These are phyloP conservation scores for Talaromyces funiculosus DNA, from an alignment of 2,329 filamentous ascomycete genomes.

Conservation along the genomic window DNA sequence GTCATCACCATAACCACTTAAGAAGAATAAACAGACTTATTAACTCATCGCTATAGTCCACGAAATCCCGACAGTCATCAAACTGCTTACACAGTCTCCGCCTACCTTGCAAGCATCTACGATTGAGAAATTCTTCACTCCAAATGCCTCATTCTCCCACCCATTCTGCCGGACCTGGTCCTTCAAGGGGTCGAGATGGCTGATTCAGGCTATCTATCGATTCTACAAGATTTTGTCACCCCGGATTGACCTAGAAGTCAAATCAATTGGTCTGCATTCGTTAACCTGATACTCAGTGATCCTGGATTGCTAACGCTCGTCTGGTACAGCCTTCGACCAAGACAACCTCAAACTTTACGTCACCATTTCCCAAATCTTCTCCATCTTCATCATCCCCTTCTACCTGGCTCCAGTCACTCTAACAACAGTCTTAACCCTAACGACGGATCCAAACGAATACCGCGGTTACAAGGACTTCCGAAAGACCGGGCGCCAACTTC, in stretches of 20 bases:
- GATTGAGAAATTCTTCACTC: conserved; percentile 67
- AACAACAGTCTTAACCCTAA: conserved; percentile 62
- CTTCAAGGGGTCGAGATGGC: conserved; percentile 58
- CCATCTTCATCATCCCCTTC: conserved; percentile 71
- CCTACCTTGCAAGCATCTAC: conserved; percentile 60
- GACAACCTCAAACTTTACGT: conserved; percentile 64
- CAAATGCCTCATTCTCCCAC: conserved; percentile 67
- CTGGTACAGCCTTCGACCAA: conserved; percentile 60
- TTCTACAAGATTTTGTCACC: conserved; percentile 85
- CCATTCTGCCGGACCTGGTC: conserved; percentile 66
- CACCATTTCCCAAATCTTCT: conserved; percentile 67
- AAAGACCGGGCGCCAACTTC: conserved; percentile 15
- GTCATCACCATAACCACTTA: not conserved
- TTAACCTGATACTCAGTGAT: not conserved
- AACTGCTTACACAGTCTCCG: conserved; percentile 60
- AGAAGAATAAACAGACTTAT: not conserved
- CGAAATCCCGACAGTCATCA: conserved; percentile 64
- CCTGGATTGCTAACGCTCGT: not conserved
- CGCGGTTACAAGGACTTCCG: conserved; percentile 17
- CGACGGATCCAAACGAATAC: conserved; percentile 38
- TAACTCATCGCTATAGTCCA: conserved; percentile 27
- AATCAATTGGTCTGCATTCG: conserved; percentile 49
- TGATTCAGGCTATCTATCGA: conserved; percentile 65
- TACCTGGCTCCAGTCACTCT: conserved; percentile 64
- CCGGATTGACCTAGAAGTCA: conserved; percentile 60